Conservation (phyloP, 2,329 filamentous ascomycete species). For the Aspergillus hiratsukae region DNA sequence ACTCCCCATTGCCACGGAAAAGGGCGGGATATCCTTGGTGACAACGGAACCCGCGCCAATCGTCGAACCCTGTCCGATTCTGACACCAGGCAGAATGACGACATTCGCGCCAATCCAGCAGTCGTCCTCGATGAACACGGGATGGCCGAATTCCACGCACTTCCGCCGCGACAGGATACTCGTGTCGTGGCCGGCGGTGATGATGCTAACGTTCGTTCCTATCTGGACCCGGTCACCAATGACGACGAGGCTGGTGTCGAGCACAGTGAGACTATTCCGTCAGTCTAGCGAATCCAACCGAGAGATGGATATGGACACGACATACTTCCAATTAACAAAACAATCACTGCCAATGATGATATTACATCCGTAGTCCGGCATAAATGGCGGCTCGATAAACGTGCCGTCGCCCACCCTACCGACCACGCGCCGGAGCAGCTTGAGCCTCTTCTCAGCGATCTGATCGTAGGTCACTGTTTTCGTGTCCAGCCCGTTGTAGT, state of each 20-base stretch:
- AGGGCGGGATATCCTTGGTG: conserved; percentile 33
- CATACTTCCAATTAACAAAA: conserved; percentile 32
- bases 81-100: conserved; percentile 40
- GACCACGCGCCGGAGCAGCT: conserved; percentile 24
- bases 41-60: conserved; percentile 40
- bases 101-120: conserved; percentile 50
- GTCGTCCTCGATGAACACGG: conserved; percentile 46
- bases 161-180: conserved; percentile 46
- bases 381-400: conserved; percentile 30
- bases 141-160: conserved; percentile 48
- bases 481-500: conserved; percentile 28
- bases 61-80: conserved; percentile 40
- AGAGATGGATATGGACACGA: not conserved
- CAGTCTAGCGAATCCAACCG: not conserved
- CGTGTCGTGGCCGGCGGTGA: conserved; percentile 51
- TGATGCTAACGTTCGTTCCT: conserved; percentile 51
- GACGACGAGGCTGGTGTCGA: conserved; percentile 51
- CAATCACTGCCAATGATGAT: conserved; percentile 26
- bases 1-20: conserved; percentile 27
- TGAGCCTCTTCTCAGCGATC: conserved; percentile 21
- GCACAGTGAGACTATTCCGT: conserved; percentile 48
- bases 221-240: conserved; percentile 53
- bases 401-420: conserved; percentile 26
- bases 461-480: conserved; percentile 23
- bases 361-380: conserved; percentile 32